Evolutionary conservation across 805 yeast genomes (phyloP), one percentile per base, ranked within the genome.

Genomic region (Saccharomycopsis sp.): DNA sequence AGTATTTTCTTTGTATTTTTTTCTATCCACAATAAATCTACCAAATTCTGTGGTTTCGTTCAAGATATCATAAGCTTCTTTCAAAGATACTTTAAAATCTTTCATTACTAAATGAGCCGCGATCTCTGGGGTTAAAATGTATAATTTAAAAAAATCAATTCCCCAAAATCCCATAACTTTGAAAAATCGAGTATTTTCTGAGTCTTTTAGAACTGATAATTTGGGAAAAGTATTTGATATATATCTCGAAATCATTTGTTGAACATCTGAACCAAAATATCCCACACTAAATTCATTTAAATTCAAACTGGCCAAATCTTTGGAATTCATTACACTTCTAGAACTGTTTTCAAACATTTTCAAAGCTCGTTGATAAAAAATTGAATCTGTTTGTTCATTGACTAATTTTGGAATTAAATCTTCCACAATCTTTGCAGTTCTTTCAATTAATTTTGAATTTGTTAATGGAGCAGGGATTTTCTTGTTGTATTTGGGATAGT

Each of bases 21-120:
- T n/a, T n/a, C 39, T 15, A 19, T 40, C 43, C 14, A 36, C 39
- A 4, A 44, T 28, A 20, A 41, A 33, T 21, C 45, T 23, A 5
- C 48, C 48, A 28, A 37, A 44, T 28, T 44, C 45, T 3, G 15
- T 34, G 4, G 48, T 44, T 15, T 41, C 48, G 15, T 18, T 8
- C 28, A 44, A 31, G 5, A 41, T 21, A 8, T 29, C 31, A 34
- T 41, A 39, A 3, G 40, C 34, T 4, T 39, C 41, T 21, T 29
- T 38, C 19, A 39, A 15, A 15, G 31, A 20, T 23, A 41, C 26
- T 34, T 47, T 49, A 21, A 50, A 41, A 30, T 39, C 53, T n/a
- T 36, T 49, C 8, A 45, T 50, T 10, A 42, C 51, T 18, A 41
- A 15, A n/a, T 34, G 30, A 20, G 46, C 42, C 19, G 46, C 40